Evolutionary conservation across 1,139 yeast genomes (phyloP).

Genomic region (Sugiyamaella sp.): DNA sequence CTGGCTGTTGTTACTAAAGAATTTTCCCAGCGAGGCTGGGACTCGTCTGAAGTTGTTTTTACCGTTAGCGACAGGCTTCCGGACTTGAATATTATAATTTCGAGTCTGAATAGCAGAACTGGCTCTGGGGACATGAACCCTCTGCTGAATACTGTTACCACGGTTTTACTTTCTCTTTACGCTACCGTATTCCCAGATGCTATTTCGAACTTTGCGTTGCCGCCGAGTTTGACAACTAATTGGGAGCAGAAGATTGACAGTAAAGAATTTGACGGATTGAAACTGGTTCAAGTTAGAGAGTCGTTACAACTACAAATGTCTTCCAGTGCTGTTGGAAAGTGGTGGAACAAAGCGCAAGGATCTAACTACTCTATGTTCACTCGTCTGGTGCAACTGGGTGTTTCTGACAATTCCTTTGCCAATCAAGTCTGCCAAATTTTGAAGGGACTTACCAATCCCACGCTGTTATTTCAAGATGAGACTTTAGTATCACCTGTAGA

Average conservation of each 20-base stretch:
- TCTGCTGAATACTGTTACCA: constrained; percentile 7
- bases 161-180: constrained; percentile 27
- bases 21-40: constrained; percentile 49
- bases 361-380: constrained; percentile 59
- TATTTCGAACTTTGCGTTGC: constrained; percentile 29
- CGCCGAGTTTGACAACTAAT: constrained; percentile 25
- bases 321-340: constrained; percentile 50
- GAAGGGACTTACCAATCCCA: constrained; percentile 47
- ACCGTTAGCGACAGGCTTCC: constrained; percentile 50
- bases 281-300: constrained; percentile 39
- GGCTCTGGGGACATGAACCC: not conserved
- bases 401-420: constrained; percentile 44
- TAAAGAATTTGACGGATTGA: constrained; percentile 32
- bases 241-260: constrained; percentile 19
- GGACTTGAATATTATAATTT: constrained; percentile 48
- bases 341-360: constrained; percentile 59
- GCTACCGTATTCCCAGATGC: constrained; percentile 33
- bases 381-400: constrained; percentile 55
- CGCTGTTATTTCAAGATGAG: constrained; percentile 54
- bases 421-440: constrained; percentile 48
- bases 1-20: constrained; percentile 47
- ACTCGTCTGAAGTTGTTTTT: constrained; percentile 44
- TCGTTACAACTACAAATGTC: constrained; percentile 41
- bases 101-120: constrained; percentile 6
- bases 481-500: constrained; percentile 40